phyloP scores from a whole-genome alignment of 139 green algal species.

The Chlorella sp. region DNA sequence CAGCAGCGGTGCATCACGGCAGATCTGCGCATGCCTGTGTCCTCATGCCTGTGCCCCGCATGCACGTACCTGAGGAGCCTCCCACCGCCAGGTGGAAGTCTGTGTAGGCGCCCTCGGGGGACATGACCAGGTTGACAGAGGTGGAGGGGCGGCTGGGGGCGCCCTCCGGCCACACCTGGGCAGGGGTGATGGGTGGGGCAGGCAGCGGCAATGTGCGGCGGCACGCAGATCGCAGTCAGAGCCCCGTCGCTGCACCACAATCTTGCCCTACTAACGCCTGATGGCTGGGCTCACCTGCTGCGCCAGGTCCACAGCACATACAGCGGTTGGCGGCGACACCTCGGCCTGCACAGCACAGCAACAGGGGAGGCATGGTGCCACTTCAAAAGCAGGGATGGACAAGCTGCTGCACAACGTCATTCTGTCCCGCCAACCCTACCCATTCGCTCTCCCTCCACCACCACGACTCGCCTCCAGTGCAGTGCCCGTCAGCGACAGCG shows the following conservation, averaged over 20 bases:
- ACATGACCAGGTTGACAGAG: constrained; percentile 26
- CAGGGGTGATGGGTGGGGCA: too few species aligned
- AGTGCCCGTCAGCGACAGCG: constrained; percentile 28
- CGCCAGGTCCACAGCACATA: constrained; percentile 39
- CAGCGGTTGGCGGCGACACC: constrained; percentile 35
- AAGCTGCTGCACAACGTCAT: too few species aligned
- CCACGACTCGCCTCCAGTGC: constrained; percentile 18
- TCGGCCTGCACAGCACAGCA: not conserved
- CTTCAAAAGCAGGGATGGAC: not conserved
- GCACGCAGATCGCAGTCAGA: too few species aligned
- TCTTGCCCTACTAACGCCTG: too few species aligned
- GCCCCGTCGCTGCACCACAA: too few species aligned
- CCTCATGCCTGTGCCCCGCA: not conserved
- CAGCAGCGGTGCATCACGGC: too few species aligned
- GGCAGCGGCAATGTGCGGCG: too few species aligned
- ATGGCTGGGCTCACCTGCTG: too few species aligned
- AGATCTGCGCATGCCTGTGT: too few species aligned
- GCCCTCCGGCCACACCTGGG: constrained; percentile 18
- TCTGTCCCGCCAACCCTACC: not conserved
- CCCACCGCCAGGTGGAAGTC: constrained; percentile 33
- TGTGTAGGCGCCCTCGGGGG: constrained; percentile 15
- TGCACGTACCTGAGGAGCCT: constrained; percentile 16
- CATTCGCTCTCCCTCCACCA: not conserved
- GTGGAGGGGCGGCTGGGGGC: not conserved
- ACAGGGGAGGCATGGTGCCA: not conserved